phyloP scores from a whole-genome alignment of 2,329 filamentous ascomycete species.

The Orbilia javanica region DNA sequence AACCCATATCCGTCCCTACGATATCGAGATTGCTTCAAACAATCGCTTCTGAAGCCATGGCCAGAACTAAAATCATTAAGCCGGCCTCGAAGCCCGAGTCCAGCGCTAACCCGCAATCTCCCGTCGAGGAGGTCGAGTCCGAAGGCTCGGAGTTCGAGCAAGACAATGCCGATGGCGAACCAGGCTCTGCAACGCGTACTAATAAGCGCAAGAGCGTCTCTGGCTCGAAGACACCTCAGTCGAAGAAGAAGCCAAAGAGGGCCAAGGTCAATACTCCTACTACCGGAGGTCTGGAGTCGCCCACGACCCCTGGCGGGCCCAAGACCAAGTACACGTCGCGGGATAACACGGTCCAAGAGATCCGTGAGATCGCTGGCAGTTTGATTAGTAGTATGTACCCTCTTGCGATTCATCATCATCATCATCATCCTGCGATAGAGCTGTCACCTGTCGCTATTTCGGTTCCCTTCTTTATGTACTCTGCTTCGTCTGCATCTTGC shows the following conservation, averaged over 20 bases:
- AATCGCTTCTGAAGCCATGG: slow-evolving; percentile 29
- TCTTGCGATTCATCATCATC: no score
- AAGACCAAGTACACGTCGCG: slow-evolving; percentile 57
- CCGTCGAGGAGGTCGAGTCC: slow-evolving; percentile 50
- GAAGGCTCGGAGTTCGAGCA: slow-evolving; percentile 54
- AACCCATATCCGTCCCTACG: slow-evolving; percentile 40
- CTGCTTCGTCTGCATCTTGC: neutral
- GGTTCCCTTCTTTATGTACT: neutral
- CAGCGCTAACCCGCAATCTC: slow-evolving; percentile 45
- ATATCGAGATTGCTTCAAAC: slow-evolving; percentile 22
- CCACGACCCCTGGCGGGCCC: slow-evolving; percentile 34
- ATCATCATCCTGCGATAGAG: neutral
- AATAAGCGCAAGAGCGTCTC: slow-evolving; percentile 56
- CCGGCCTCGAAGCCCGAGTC: slow-evolving; percentile 43
- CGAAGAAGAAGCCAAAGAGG: slow-evolving; percentile 57
- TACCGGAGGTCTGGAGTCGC: slow-evolving; percentile 47
- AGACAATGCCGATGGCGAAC: slow-evolving; percentile 19
- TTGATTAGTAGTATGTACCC: slow-evolving; percentile 51
- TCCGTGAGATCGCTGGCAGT: slow-evolving; percentile 51
- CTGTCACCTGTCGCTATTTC: neutral
- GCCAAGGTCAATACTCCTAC: slow-evolving; percentile 48
- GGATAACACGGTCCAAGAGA: slow-evolving; percentile 57
- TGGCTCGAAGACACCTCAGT: slow-evolving; percentile 50
- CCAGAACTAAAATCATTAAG: slow-evolving; percentile 56
- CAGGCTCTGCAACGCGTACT: slow-evolving; percentile 48